Percentiles rank a stretch among this genome's conserved stretches.
Evolutionary conservation across 257 asterid species (phyloP).

Genomic region (Solanum verrucosum): DNA sequence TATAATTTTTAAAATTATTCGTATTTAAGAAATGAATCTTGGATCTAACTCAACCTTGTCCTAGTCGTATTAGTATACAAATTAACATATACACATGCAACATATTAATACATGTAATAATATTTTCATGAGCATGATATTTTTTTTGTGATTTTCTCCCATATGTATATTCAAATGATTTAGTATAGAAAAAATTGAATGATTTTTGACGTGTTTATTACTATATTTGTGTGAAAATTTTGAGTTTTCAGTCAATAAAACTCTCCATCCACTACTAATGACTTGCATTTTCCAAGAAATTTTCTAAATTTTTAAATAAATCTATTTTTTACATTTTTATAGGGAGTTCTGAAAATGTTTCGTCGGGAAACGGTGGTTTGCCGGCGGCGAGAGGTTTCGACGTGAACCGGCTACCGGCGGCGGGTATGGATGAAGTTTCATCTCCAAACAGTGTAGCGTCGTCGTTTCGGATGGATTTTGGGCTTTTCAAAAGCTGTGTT

Average conservation of each 20-base stretch:
- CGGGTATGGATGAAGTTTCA: conserved; percentile 43
- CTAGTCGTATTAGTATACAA: not conserved
- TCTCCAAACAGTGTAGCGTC: conserved; percentile 60
- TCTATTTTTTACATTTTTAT: not conserved
- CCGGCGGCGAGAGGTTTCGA: conserved; percentile 43
- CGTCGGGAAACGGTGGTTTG: conserved; percentile 3
- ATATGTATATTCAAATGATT: not conserved
- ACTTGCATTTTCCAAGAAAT: not conserved
- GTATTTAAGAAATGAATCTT: not conserved
- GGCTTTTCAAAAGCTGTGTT: conserved; percentile 20
- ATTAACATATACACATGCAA: too few relatives aligned
- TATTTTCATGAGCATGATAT: too few relatives aligned
- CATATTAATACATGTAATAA: too few relatives aligned
- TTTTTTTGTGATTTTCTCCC: not conserved
- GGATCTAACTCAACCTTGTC: not conserved
- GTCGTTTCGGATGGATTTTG: conserved; percentile 40
- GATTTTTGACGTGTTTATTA: too few relatives aligned
- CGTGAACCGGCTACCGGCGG: conserved; percentile 32
- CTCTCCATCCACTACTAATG: too few relatives aligned
- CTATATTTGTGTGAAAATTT: not conserved
- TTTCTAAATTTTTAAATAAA: not conserved
- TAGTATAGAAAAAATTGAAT: too few relatives aligned
- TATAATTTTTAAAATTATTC: not conserved
- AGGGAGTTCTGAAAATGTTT: conserved; percentile 82
- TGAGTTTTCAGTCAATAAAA: not conserved